Conservation (phyloP, 2,329 filamentous ascomycete species). For the Colletotrichum australisinense region DNA sequence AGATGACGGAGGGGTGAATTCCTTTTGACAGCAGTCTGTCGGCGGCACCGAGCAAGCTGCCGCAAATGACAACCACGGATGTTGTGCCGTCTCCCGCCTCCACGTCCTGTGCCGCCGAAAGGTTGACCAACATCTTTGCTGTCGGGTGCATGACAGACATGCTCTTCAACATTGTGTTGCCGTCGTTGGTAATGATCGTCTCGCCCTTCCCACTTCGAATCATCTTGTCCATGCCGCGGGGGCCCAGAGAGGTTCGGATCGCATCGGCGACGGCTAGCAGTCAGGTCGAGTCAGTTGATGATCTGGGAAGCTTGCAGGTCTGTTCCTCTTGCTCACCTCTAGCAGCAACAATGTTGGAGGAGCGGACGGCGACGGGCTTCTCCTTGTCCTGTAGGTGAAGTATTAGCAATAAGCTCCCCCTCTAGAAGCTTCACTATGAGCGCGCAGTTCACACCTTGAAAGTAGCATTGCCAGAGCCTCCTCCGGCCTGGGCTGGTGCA, state of each 20-base stretch:
- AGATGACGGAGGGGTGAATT: slow-evolving; percentile 97
- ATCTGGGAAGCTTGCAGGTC: not conserved
- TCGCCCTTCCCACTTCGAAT: slow-evolving; percentile 97
- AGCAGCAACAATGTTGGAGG: slow-evolving; percentile 96
- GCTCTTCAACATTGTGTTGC: slow-evolving; percentile 98
- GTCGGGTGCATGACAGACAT: slow-evolving; percentile 99
- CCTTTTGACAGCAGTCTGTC: slow-evolving; percentile 91
- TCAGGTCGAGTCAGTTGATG: slow-evolving; percentile 36
- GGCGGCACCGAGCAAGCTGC: slow-evolving; percentile 91
- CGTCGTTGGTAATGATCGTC: slow-evolving; percentile 99
- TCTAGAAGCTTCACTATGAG: slow-evolving; percentile 40
- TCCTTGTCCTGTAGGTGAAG: slow-evolving; percentile 77
- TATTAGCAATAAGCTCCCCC: slow-evolving; percentile 51
- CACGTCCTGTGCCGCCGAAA: slow-evolving; percentile 96
- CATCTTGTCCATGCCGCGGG: slow-evolving; percentile 99
- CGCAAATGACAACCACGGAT: slow-evolving; percentile 97
- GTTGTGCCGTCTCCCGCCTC: slow-evolving; percentile 99
- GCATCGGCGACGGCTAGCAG: slow-evolving; percentile 90
- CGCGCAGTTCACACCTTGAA: slow-evolving; percentile 61
- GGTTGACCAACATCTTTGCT: slow-evolving; percentile 98
- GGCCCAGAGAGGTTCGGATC: slow-evolving; percentile 94
- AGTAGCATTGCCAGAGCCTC: slow-evolving; percentile 61
- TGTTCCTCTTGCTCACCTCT: slow-evolving; percentile 71
- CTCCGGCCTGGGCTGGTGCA: slow-evolving; percentile 51
- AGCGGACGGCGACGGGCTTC: slow-evolving; percentile 97